Evolutionary conservation across 495 filamentous ascomycete species (phyloP).

Genomic region (Lasiosphaeris hirsuta): DNA sequence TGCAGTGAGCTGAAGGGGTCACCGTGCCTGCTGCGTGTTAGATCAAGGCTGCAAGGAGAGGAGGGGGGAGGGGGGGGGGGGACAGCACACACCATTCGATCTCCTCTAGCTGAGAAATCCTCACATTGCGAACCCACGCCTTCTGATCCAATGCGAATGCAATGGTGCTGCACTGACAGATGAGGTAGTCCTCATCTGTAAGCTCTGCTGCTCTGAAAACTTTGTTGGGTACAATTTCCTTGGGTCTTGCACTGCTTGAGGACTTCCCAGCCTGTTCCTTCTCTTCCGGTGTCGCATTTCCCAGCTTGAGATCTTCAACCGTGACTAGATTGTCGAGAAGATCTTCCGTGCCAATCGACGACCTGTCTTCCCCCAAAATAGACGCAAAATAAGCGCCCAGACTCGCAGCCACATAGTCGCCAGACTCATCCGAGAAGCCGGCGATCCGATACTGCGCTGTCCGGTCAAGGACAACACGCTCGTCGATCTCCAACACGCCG

Average conservation of each 20-base stretch:
- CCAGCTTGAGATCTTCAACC: no score
- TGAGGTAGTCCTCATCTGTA: background rate
- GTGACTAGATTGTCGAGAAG: no score
- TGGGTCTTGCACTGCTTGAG: no score
- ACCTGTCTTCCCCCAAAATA: no score
- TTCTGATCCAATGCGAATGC: background rate
- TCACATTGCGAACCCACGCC: background rate
- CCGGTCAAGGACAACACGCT: background rate
- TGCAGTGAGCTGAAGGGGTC: background rate
- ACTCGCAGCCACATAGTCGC: background rate
- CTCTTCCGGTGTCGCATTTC: no score
- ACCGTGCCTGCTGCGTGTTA: background rate
- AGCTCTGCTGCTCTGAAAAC: background rate
- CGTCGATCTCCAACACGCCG: background rate
- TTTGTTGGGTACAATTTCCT: no score
- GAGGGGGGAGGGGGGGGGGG: no score
- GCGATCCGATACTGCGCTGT: background rate
- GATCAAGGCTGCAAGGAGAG: no score
- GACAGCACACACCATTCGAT: background rate
- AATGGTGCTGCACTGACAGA: background rate
- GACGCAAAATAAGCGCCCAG: background rate
- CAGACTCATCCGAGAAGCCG: background rate
- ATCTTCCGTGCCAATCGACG: no score
- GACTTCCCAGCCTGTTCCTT: no score
- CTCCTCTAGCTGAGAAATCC: background rate